These are phyloP conservation scores for Pyronema omphalodes DNA, from an alignment of 495 filamentous ascomycete species.

Conservation along the genomic window DNA sequence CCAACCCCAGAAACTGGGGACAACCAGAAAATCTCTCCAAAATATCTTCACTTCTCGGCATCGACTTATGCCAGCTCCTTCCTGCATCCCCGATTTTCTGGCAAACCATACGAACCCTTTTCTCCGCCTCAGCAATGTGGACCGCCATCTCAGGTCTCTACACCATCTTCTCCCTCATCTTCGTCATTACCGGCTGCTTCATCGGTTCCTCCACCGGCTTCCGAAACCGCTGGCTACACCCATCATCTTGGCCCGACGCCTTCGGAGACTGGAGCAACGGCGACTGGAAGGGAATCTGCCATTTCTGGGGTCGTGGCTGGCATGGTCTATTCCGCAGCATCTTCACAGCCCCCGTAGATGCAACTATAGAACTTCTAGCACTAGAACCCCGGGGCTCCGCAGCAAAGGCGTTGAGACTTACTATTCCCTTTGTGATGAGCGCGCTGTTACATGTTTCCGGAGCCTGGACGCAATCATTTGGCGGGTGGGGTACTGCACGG, in stretches of 20 bases:
- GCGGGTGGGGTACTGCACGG: conserved; percentile 6
- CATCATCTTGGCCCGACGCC: conserved; percentile 11
- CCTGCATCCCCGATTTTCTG: no score
- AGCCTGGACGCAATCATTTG: conserved; percentile 7
- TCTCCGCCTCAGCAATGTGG: conserved; percentile 11
- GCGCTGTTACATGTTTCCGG: conserved; percentile 11
- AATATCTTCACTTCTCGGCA: background rate
- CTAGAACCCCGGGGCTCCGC: background rate
- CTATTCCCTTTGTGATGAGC: conserved; percentile 9
- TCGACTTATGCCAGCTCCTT: background rate
- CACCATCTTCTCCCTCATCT: conserved; percentile 4
- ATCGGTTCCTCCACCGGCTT: conserved; percentile 6
- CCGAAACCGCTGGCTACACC: conserved; percentile 11
- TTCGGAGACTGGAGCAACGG: conserved; percentile 9
- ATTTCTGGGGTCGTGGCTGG: conserved; percentile 16
- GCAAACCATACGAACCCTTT: background rate
- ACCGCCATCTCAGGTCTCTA: conserved; percentile 8
- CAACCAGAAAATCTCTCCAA: background rate
- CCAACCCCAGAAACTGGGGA: conserved; percentile 5
- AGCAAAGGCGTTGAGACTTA: conserved; percentile 4
- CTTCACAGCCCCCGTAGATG: conserved; percentile 5
- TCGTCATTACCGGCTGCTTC: conserved; percentile 5
- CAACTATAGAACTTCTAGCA: background rate
- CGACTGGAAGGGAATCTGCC: conserved; percentile 10
- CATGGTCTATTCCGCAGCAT: conserved; percentile 12